Evolutionary conservation across 2,329 filamentous ascomycete species (phyloP).

Genomic region (Lasiodiplodia sp.): DNA sequence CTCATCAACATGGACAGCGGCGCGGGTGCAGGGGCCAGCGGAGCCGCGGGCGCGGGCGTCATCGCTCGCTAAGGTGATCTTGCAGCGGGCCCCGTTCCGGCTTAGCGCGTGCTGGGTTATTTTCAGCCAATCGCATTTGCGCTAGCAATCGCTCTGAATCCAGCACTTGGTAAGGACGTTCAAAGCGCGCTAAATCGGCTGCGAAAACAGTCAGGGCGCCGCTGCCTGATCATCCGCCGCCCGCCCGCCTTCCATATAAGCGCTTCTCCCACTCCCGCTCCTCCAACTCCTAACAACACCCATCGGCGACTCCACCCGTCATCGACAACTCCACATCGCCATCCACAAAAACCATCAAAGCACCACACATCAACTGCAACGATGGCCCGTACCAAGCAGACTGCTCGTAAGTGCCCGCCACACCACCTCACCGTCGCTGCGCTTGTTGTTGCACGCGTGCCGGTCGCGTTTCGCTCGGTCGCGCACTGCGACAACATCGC

Average conservation of each 20-base stretch:
- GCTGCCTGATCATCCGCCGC: constrained; percentile 47
- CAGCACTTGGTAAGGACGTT: constrained; percentile 33
- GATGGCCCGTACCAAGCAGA: constrained; percentile 65
- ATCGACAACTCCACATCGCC: constrained; percentile 34
- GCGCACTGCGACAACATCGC: constrained; percentile 25
- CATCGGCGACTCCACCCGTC: constrained; percentile 32
- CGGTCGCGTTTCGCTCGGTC: constrained; percentile 32
- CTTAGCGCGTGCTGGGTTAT: constrained; percentile 23
- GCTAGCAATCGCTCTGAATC: constrained; percentile 28
- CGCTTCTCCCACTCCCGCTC: constrained; percentile 43
- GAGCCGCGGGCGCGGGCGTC: constrained; percentile 14
- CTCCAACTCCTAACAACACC: constrained; percentile 45
- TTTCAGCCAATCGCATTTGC: constrained; percentile 26
- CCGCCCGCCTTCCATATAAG: constrained; percentile 44
- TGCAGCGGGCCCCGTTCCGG: constrained; percentile 21
- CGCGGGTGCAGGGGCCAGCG: constrained; percentile 2
- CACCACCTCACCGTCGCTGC: constrained; percentile 35
- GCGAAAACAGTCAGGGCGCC: constrained; percentile 26
- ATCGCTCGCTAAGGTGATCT: constrained; percentile 22
- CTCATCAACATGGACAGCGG: constrained; percentile 24
- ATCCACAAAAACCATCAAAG: constrained; percentile 37
- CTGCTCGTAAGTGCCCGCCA: constrained; percentile 58
- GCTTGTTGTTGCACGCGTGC: constrained; percentile 32
- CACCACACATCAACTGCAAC: constrained; percentile 35
- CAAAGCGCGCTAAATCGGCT: constrained; percentile 33